A percentile compares a stretch with the other conserved stretches of the same genome.
These are phyloP conservation scores for Cenchrus fungigraminus DNA, from an alignment of 176 grass and related monocot species.

Conservation along the genomic window DNA sequence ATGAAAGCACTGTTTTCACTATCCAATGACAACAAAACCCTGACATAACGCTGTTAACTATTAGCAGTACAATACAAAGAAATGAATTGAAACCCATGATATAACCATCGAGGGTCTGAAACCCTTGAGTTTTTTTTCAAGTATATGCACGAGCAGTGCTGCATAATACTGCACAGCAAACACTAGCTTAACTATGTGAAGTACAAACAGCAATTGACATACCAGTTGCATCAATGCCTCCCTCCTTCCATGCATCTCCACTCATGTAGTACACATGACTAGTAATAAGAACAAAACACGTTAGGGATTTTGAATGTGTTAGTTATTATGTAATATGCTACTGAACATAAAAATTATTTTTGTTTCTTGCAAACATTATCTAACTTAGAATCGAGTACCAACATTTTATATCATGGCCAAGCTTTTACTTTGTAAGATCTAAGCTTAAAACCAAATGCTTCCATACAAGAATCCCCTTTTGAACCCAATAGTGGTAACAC, in stretches of 20 bases:
- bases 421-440: conserved; percentile 21
- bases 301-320: conserved; percentile 20
- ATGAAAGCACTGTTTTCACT: conserved; percentile 8
- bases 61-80: conserved; percentile 1
- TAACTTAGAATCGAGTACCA: conserved; percentile 20
- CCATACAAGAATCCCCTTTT: conserved; percentile 3
- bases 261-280: conserved; percentile 98
- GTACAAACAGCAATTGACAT: conserved; percentile 37
- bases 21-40: conserved; percentile 15
- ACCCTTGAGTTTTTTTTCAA: neutral
- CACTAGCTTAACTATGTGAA: conserved; percentile 19
- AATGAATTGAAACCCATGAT: conserved; percentile 6
- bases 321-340: conserved; percentile 21
- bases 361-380: neutral
- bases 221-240: conserved; percentile 98
- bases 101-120: neutral
- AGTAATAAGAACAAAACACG: conserved; percentile 40
- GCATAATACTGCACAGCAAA: conserved; percentile 7
- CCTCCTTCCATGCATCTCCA: conserved; percentile 99
- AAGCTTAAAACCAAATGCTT: neutral
- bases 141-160: neutral
- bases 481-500: neutral
- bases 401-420: conserved; percentile 1
- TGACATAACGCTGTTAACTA: neutral
- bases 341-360: neutral